Percentiles rank a stretch among this genome's conserved stretches.
Evolutionary conservation across 768 basidiomycete species (phyloP).

Genomic region (Phlebiopsis flavidoalba): DNA sequence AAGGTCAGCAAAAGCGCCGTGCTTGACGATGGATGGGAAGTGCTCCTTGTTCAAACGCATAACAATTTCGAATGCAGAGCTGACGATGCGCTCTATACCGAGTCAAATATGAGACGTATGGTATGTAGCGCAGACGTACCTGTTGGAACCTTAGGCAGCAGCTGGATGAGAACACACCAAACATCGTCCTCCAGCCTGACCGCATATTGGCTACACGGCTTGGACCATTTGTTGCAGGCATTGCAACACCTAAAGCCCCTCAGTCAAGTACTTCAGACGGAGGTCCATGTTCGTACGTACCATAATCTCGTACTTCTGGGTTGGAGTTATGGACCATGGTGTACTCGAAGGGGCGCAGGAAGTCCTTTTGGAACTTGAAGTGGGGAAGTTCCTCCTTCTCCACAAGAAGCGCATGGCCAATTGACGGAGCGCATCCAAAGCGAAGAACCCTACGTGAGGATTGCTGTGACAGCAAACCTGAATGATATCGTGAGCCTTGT

Average conservation of each 20-base stretch:
- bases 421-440: conserved; percentile 92
- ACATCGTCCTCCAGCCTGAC: conserved; percentile 99
- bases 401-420: conserved; percentile 96
- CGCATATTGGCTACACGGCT: conserved; percentile 92
- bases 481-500: too few species aligned
- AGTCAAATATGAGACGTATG: background rate
- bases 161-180: conserved; percentile 95
- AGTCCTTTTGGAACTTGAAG: conserved; percentile 99
- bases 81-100: conserved; percentile 76
- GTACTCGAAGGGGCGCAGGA: conserved; percentile 95
- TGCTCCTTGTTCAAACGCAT: conserved; percentile 87
- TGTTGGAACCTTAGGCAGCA: conserved; percentile 89
- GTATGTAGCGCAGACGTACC: conserved; percentile 38
- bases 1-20: conserved; percentile 93
- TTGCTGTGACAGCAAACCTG: conserved; percentile 99
- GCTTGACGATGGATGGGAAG: conserved; percentile 84
- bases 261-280: background rate
- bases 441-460: conserved; percentile 94
- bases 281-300: conserved; percentile 32
- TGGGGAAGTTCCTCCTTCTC: conserved; percentile 98
- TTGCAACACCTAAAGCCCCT: conserved; percentile 70
- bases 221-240: conserved; percentile 99
- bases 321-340: conserved; percentile 97
- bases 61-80: conserved; percentile 94
- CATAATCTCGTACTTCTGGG: conserved; percentile 95